These are phyloP conservation scores for Amaranthus palmeri DNA, from an alignment of 148 eudicot genomes.

Conservation along the genomic window DNA sequence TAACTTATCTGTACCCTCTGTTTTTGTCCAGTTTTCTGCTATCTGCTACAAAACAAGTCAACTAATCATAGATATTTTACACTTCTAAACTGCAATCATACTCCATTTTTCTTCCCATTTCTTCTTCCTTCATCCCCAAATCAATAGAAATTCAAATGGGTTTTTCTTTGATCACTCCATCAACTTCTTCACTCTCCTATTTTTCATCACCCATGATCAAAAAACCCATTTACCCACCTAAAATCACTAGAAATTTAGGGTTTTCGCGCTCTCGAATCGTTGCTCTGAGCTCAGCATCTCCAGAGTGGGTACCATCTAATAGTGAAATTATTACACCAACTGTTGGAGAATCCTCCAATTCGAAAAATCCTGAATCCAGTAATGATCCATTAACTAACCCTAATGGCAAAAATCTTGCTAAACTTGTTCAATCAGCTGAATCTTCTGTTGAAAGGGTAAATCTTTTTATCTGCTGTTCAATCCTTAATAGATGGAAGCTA, in stretches of 20 bases:
- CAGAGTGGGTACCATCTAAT: conserved; percentile 27
- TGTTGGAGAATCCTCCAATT: conserved; percentile 13
- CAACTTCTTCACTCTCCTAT: conserved; percentile 16
- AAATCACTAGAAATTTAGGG: conserved; percentile 1
- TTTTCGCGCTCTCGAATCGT: conserved; percentile 16
- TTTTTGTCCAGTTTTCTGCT: too few relatives aligned
- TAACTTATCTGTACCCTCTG: too few relatives aligned
- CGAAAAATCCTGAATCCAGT: conserved; percentile 11
- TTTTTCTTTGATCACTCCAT: conserved; percentile 5
- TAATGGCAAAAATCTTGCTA: conserved; percentile 33
- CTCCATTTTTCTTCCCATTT: background rate
- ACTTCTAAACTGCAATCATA: too few relatives aligned
- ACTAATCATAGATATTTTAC: too few relatives aligned
- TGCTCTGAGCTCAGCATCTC: conserved; percentile 35
- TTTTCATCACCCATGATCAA: conserved; percentile 14
- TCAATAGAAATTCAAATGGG: background rate
- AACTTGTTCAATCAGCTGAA: conserved; percentile 47
- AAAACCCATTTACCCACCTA: conserved; percentile 5
- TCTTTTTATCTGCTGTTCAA: background rate
- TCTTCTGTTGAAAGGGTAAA: conserved; percentile 68
- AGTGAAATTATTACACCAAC: background rate
- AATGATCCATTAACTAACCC: conserved; percentile 25
- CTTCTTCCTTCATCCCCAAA: background rate
- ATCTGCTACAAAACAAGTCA: too few relatives aligned
- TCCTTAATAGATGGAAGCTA: too few relatives aligned